Base-by-base conservation (phyloP, 2,329 filamentous ascomycete species). In the Gaeumannomyces sp. region DNA sequence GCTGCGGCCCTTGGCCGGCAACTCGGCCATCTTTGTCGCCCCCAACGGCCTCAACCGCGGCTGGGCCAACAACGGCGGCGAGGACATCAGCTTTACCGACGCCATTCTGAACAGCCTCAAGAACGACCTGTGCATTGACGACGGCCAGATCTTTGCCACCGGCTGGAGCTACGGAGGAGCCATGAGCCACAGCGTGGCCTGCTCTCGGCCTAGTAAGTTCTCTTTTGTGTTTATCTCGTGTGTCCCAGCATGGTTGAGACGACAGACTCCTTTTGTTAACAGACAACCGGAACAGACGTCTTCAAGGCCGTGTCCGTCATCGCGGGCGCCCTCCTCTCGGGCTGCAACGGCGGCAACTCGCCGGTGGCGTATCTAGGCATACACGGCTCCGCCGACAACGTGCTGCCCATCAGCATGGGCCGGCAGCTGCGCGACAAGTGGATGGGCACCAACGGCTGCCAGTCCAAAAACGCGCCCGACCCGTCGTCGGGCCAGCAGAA, bases 131-230 rank as follows among this genome's bases (percentile, higher is more conserved):
- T 82, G 80, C 66, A 70, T 81, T 38, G 74, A 82, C 66, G 70
- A 76, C 66, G 71, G 70, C 59, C 73, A 75, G 63, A 72, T 76
- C 64, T 81, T 80, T 69, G 73, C 77, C 28, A 77, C 77, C 1
- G 78, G 78, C 19, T 81, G 78, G 70, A 78, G 76, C 66, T 80
- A 78, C 67, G 78, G 79, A 53, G 78, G 73, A 57, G 75, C 76
- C 58, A 80, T 81, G 77, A 74, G 72, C 13, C 78, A 74, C 69
- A 72, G 75, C 0, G 69, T 80, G 14, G 78, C 79, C 4, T 81
- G 78, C 67, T 73, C 77, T 2, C 74, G 75, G n/a, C 73, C 77
- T 7, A 68, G 69, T 58, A 64, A 70, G 62, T 75, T 79, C 71
- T 73, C 75, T 19, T 59, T 29, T 59, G 25, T 59, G 7, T 29